Conservation (phyloP, 2,329 filamentous ascomycete species). For the Penicillium polonicum region DNA sequence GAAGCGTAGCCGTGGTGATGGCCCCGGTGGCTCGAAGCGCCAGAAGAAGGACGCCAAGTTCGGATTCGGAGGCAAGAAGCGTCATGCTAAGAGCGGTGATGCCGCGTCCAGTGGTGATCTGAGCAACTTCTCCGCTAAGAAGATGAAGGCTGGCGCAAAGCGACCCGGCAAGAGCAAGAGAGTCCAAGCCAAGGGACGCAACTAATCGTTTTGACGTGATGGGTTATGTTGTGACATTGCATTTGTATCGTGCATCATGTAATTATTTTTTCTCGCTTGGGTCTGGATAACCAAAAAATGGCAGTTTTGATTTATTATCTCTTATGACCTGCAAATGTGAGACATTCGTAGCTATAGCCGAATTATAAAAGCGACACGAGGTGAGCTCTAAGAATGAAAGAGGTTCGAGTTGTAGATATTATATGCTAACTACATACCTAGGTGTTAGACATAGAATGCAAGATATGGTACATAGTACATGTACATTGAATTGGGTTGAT, state of each 20-base stretch:
- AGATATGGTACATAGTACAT: not conserved
- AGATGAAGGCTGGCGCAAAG: constrained; percentile 69
- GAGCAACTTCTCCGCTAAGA: constrained; percentile 74
- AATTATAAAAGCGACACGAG: not conserved
- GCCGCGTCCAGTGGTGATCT: constrained; percentile 79
- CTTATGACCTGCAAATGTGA: not conserved
- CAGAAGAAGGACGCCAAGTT: constrained; percentile 94
- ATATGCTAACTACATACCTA: too few relatives aligned
- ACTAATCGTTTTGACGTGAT: constrained; percentile 13
- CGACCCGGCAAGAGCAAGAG: constrained; percentile 54
- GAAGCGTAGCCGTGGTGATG: constrained; percentile 46
- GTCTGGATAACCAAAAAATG: constrained; percentile 17
- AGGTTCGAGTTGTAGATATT: not conserved
- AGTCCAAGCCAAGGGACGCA: constrained; percentile 36
- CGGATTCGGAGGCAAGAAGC: constrained; percentile 95
- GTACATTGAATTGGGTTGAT: not conserved
- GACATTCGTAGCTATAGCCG: not conserved
- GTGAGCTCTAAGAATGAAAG: not conserved
- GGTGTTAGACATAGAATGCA: not conserved
- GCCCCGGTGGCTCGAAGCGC: constrained; percentile 60
- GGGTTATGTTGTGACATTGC: constrained; percentile 10
- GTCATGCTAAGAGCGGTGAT: constrained; percentile 85
- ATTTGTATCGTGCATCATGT: constrained; percentile 16
- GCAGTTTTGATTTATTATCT: constrained; percentile 11
- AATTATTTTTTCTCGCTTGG: constrained; percentile 16